Base-by-base conservation (phyloP, 441 rosid species). In the Geranium incanum region DNA sequence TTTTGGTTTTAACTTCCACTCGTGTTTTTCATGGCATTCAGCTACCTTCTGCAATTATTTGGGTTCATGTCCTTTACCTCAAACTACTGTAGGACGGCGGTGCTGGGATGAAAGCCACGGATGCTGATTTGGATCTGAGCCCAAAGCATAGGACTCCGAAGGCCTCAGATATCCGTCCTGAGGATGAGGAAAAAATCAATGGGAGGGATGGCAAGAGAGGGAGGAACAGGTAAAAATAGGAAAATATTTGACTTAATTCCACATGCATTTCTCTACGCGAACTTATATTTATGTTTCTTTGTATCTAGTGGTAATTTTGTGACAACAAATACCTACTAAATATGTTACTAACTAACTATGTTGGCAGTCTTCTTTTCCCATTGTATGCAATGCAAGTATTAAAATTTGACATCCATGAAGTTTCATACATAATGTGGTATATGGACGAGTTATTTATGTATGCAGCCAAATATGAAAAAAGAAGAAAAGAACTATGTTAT, bases 21-120 rank as follows among this genome's bases (percentile, higher is more conserved):
- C 86, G 90, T 89, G 86, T 87, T 92, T 89, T 75, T 81, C 82
- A 85, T 95, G 92, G 82, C 83, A 80, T 78, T 92, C 97, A 93
- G 98, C 94, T 86, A 89, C 82, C 96, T 92, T 90, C 99, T 95
- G 96, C 96, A 88, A 91, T 95, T 93, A 89, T 95, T 89, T 89
- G 96, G 95, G 93, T 87, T 95, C 96, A 95, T 95, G 90, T 91
- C 95, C 99, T 91, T 95, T 92, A 88, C 96, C 93, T 91, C 95
- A 88, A 92, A 93, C 99, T 95, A 84, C 96, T 95, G 98, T 95
- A 95, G 99, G 99, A 90, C 83, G 84, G 83, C 71, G 83, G 75
- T 72, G 88, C 66, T 81, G 88, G 84, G 68, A 75, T 63, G 48
- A 88, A 80, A 85, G 85, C 77, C 74, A 74, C 66, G 66, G 78